Evolutionary conservation across 2,329 filamentous ascomycete species (phyloP).

Genomic region (Metarhizium robertsii): DNA sequence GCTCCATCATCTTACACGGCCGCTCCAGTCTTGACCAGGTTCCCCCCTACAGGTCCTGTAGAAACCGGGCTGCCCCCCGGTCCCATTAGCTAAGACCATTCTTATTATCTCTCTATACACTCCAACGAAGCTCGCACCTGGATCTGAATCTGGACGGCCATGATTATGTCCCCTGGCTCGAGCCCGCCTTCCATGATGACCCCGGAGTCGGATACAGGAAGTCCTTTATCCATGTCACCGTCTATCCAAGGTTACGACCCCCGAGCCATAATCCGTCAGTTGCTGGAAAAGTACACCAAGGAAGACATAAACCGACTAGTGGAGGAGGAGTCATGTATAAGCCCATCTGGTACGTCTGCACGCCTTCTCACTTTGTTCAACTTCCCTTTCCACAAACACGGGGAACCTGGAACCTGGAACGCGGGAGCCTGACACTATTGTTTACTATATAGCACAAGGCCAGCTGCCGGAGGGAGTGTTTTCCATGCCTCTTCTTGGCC

Average conservation of each 20-base stretch:
- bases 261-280: conserved; percentile 6
- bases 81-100: background rate
- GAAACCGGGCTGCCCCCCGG: background rate
- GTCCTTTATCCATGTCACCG: conserved; percentile 5
- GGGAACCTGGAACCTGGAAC: background rate
- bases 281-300: conserved; percentile 7
- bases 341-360: background rate
- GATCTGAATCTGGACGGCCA: background rate
- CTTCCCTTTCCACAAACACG: too few relatives aligned
- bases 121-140: background rate
- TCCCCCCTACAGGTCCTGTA: background rate
- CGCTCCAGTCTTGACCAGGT: background rate
- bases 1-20: background rate
- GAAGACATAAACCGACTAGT: conserved; percentile 8
- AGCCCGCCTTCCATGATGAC: conserved; percentile 10
- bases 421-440: background rate
- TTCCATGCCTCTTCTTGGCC: background rate
- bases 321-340: conserved; percentile 7
- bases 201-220: conserved; percentile 10
- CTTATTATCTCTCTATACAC: background rate
- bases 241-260: conserved; percentile 1
- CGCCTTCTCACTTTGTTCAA: background rate
- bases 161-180: conserved; percentile 9
- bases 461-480: background rate
- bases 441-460: background rate